Percentiles rank a stretch among this genome's conserved stretches.
phyloP scores from a whole-genome alignment of 108 stramenopile genomes.

The Discostella stelligeroides region DNA sequence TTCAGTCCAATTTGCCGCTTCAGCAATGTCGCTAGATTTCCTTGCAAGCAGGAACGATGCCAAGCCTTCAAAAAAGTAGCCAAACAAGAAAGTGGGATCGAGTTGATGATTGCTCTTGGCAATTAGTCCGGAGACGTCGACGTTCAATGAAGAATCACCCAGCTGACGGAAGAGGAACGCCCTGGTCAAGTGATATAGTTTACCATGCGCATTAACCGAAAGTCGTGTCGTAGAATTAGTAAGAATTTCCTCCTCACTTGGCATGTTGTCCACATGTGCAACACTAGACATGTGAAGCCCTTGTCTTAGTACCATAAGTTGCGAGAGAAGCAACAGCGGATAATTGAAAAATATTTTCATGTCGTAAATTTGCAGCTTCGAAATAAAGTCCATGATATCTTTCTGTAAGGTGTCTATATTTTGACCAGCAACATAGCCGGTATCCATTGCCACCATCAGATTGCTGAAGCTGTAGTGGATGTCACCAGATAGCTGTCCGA shows the following conservation, averaged over 20 bases:
- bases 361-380: not conserved
- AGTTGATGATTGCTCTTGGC: not conserved
- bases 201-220: not conserved
- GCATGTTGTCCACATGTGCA: not conserved
- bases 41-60: not conserved
- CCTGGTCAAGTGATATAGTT: not conserved
- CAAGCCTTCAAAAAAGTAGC: slow-evolving; percentile 17
- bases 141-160: not conserved
- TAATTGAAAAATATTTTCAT: not conserved
- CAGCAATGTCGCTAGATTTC: not conserved
- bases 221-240: not conserved
- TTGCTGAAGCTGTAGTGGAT: not conserved
- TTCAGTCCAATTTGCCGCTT: not conserved
- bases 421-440: slow-evolving; percentile 18
- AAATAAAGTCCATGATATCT: slow-evolving; percentile 9
- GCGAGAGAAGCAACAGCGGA: not conserved
- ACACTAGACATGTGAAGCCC: not conserved
- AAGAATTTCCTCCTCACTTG: not conserved
- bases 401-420: not conserved
- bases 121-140: not conserved
- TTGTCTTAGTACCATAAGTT: not conserved
- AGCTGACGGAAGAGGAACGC: slow-evolving; percentile 7
- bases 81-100: not conserved
- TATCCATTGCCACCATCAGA: not conserved
- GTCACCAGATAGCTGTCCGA: slow-evolving; percentile 18